Conservation (phyloP, 805 yeast species). For the Nakazawaea peltata region DNA sequence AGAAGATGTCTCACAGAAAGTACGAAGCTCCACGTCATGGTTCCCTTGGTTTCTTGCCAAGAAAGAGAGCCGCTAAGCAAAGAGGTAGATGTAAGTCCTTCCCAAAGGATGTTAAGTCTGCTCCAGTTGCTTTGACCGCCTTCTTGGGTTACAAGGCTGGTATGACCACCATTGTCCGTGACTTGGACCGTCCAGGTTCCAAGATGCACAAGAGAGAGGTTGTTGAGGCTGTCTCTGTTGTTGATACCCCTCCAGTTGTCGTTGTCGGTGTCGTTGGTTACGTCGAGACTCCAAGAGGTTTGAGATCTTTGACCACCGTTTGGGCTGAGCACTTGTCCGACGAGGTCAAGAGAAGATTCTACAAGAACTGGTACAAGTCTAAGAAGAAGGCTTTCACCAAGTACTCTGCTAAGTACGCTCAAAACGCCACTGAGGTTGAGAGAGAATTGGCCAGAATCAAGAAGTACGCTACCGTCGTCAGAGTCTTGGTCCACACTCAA, state of each 20-base stretch:
- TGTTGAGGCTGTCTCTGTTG: constrained; percentile 98
- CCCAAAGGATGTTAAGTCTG: constrained; percentile 97
- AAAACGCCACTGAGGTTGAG: constrained; percentile 80
- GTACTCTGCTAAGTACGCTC: constrained; percentile 97
- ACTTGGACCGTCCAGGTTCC: constrained; percentile 99
- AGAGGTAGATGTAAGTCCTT: constrained; percentile 99
- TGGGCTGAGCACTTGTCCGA: constrained; percentile 99
- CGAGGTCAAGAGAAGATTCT: constrained; percentile 99
- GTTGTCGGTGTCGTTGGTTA: constrained; percentile 99
- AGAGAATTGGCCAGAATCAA: constrained; percentile 97
- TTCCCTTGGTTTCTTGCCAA: constrained; percentile 98
- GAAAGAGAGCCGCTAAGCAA: constrained; percentile 98
- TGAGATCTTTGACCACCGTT: constrained; percentile 98
- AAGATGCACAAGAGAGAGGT: constrained; percentile 99
- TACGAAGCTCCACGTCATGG: constrained; percentile 99
- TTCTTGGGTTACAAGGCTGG: constrained; percentile 99
- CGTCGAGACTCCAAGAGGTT: constrained; percentile 99
- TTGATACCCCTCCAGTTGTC: constrained; percentile 98
- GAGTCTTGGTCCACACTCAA: constrained; percentile 99
- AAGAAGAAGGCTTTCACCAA: constrained; percentile 99
- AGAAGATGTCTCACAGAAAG: constrained; percentile 99
- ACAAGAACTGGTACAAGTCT: constrained; percentile 99
- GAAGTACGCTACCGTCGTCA: constrained; percentile 97
- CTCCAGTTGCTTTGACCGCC: constrained; percentile 98
- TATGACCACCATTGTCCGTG: constrained; percentile 99